Evolutionary conservation across 495 filamentous ascomycete genomes (phyloP).

Genomic region (Penicillium chermesinum): DNA sequence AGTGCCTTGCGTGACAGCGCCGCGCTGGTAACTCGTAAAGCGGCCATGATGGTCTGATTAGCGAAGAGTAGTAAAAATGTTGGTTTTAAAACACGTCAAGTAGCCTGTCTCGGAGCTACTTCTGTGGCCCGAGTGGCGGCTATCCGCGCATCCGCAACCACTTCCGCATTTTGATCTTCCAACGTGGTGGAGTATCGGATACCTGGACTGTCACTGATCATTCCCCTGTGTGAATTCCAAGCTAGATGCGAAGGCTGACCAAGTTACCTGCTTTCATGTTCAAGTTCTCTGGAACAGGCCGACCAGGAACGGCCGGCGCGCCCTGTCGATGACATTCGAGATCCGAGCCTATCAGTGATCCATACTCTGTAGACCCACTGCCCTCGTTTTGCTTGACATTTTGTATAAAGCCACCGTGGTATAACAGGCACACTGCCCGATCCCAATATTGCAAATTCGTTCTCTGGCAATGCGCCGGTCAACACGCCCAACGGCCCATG

Average conservation of each 20-base stretch:
- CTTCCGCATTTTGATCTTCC: not conserved
- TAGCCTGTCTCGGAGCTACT: constrained; percentile 34
- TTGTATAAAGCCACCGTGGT: not conserved
- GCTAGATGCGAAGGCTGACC: no score
- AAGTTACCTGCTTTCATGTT: no score
- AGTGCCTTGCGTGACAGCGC: constrained; percentile 27
- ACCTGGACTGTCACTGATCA: no score
- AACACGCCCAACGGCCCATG: not conserved
- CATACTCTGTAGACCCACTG: not conserved
- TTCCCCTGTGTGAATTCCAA: no score
- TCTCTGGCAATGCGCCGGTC: constrained; percentile 1
- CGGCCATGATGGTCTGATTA: constrained; percentile 20
- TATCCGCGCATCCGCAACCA: not conserved
- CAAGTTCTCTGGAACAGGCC: no score
- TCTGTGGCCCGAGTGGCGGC: constrained; percentile 31
- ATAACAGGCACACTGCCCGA: not conserved
- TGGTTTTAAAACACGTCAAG: no score
- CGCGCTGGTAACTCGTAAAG: constrained; percentile 24
- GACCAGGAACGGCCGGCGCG: no score
- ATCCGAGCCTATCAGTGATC: not conserved
- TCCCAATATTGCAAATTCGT: not conserved
- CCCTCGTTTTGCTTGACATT: no score
- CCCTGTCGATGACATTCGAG: not conserved
- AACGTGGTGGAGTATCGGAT: no score
- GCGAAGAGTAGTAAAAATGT: no score